phyloP scores from a whole-genome alignment of 1,284 basidiomycete genomes.

The Stygiomarasmius scandens region DNA sequence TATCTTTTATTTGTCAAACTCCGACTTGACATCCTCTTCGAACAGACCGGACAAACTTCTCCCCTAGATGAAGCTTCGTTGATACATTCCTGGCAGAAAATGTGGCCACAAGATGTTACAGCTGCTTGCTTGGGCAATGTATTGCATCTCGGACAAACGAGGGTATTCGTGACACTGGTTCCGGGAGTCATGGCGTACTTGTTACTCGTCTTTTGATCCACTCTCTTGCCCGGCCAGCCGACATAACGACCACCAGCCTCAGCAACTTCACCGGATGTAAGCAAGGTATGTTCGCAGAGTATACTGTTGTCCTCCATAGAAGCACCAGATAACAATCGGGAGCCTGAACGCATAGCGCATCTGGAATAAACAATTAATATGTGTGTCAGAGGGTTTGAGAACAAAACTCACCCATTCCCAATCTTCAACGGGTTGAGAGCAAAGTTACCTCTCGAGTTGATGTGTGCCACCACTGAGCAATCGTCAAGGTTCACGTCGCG shows the following conservation, averaged over 20 bases:
- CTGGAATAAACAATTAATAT: conserved; percentile 19
- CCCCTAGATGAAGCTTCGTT: not conserved
- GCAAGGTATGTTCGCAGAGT: conserved; percentile 49
- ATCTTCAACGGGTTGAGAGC: conserved; percentile 44
- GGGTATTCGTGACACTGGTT: not conserved
- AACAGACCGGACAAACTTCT: not conserved
- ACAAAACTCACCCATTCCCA: conserved; percentile 34
- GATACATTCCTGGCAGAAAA: conserved; percentile 27
- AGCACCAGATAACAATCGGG: conserved; percentile 49
- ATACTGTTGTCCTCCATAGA: conserved; percentile 51
- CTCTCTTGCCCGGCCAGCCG: conserved; percentile 44
- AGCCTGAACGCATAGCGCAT: conserved; percentile 46
- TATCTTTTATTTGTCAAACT: not conserved
- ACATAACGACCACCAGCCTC: conserved; percentile 41
- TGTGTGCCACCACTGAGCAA: conserved; percentile 49
- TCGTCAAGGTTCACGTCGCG: conserved; percentile 44
- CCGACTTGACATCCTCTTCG: not conserved
- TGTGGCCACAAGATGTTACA: conserved; percentile 28
- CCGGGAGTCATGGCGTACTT: not conserved
- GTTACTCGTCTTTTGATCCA: not conserved
- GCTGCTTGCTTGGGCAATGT: conserved; percentile 20
- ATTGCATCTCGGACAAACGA: conserved; percentile 22
- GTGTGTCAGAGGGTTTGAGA: not conserved
- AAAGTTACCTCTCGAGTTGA: conserved; percentile 48
- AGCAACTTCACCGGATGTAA: conserved; percentile 50